Conservation (phyloP, 2,329 filamentous ascomycete species). For the Cercospora sesami region DNA sequence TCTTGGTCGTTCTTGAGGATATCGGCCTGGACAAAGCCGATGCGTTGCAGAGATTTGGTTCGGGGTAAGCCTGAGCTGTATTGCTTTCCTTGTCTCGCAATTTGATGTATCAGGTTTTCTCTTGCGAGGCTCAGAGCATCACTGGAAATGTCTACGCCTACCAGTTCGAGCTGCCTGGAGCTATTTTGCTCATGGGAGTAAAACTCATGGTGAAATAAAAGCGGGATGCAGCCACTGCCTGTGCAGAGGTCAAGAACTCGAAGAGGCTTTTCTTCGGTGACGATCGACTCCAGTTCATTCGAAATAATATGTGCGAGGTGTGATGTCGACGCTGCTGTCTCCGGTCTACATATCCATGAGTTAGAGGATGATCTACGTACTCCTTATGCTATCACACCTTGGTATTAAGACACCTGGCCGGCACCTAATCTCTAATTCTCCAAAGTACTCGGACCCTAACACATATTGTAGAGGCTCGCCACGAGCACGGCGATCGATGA, state of each 20-base stretch:
- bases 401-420: conserved; percentile 80
- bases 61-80: conserved; percentile 37
- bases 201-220: conserved; percentile 69
- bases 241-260: conserved; percentile 83
- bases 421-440: conserved; percentile 75
- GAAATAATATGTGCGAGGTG: conserved; percentile 37
- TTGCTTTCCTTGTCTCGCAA: conserved; percentile 40
- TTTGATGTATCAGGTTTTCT: conserved; percentile 54
- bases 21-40: conserved; percentile 41
- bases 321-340: conserved; percentile 48
- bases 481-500: conserved; percentile 45
- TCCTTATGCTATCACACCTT: conserved; percentile 49
- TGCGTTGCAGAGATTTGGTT: conserved; percentile 25
- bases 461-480: conserved; percentile 88
- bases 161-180: conserved; percentile 49
- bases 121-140: conserved; percentile 65
- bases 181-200: conserved; percentile 28
- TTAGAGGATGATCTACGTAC: conserved; percentile 17
- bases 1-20: conserved; percentile 26
- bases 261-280: conserved; percentile 40
- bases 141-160: conserved; percentile 72
- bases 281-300: conserved; percentile 10
- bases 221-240: conserved; percentile 84
- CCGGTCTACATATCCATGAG: conserved; percentile 40
- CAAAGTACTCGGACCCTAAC: conserved; percentile 85